A percentile compares a stretch with the other conserved stretches of the same genome.
Evolutionary conservation across 805 yeast genomes (phyloP).

Genomic region (Wickerhamiella shivajii): DNA sequence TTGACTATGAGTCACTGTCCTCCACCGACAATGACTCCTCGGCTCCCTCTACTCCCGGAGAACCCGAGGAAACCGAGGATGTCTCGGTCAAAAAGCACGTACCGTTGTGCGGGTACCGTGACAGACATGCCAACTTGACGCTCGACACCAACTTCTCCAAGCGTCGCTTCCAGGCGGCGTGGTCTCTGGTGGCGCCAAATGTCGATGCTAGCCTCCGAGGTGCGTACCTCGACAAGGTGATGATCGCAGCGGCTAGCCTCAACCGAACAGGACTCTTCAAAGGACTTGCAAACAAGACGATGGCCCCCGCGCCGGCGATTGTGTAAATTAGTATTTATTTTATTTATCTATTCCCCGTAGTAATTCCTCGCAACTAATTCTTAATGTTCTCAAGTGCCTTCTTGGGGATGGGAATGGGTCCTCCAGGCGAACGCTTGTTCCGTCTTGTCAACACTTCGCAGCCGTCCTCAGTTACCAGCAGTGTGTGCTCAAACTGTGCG

Average conservation of each 20-base stretch:
- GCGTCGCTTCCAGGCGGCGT: constrained; percentile 19
- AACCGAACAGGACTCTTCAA: constrained; percentile 20
- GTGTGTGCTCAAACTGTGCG: constrained; percentile 89
- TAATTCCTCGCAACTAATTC: neutral
- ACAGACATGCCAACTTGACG: neutral
- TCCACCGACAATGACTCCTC: constrained; percentile 5
- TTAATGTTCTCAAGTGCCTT: constrained; percentile 5
- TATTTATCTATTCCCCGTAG: neutral
- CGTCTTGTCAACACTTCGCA: constrained; percentile 82
- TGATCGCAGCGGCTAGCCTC: constrained; percentile 19
- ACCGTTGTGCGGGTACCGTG: neutral
- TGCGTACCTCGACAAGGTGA: constrained; percentile 17
- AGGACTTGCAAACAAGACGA: constrained; percentile 23
- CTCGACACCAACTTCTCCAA: constrained; percentile 3
- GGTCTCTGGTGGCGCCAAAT: constrained; percentile 18
- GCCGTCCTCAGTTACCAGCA: constrained; percentile 86
- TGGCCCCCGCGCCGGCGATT: constrained; percentile 14
- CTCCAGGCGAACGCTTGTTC: constrained; percentile 74
- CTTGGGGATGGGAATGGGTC: constrained; percentile 32
- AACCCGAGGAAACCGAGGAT: neutral
- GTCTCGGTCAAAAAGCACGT: neutral
- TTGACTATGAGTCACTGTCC: constrained; percentile 15
- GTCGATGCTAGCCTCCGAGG: constrained; percentile 11
- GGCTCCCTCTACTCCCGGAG: neutral
- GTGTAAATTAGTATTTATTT: constrained; percentile 3